Base-by-base conservation (phyloP, 225 moss, liverwort and hornwort genomes). In the Asterella californica region DNA sequence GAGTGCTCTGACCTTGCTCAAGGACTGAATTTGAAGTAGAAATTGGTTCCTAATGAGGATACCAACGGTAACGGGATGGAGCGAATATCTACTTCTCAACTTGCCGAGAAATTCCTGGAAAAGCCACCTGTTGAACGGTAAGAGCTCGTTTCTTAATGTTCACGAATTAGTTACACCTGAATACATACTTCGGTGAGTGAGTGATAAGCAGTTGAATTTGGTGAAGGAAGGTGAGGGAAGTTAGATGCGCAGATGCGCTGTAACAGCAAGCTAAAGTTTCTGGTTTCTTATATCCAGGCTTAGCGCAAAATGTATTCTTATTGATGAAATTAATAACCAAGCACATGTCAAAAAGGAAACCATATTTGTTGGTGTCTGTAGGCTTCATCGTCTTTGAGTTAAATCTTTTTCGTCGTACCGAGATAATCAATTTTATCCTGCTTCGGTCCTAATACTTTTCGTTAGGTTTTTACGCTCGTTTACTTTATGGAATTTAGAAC, bases 1-100 rank as follows among this genome's bases (percentile, higher is more conserved):
- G 95, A 95, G 76, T 93, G 90, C 1, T 90, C 91, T 27, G 86
- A 88, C 33, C 83, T 82, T 32, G 82, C 83, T 15, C 75, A 60
- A 67, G 85, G 80, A 74, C 57, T 69, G 14, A 80, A 37, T 81
- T 80, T 50, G 50, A 82, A 74, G 83, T 91, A 52, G 77, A 82
- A 30, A 74, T n/a, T n/a, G n/a, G 87, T 69, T 27, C 72, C 68
- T 25, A 86, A 82, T 69, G 91, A 92, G 25, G 90, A 90, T 83
- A 76, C 79, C 0, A 92, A 90, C 53, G 92, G 88, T 19, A 86
- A 81, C 42, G 45, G 45, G 11, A 70, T 76, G 24, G 87, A 85
- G 59, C 82, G 65, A 30, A 85, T 85, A 55, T 70, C 80, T 25
- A 61, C 87, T 2, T 22, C 59, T 22, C 82, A 75, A 66, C n/a